These are phyloP conservation scores for Salvia hispanica DNA, from an alignment of 257 asterid species.

Conservation along the genomic window DNA sequence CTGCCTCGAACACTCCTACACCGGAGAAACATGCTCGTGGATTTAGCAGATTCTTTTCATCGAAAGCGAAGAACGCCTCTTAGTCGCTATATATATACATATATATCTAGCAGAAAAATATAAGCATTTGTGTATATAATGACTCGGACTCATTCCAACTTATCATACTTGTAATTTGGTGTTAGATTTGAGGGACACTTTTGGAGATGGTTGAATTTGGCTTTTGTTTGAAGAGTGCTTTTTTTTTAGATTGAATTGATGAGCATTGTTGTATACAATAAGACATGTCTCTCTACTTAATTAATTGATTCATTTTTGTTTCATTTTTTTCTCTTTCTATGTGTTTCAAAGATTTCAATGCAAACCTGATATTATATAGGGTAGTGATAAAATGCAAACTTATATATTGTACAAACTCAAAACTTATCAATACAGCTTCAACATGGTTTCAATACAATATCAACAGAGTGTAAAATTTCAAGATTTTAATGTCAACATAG, in stretches of 20 bases:
- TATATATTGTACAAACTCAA: too few relatives aligned
- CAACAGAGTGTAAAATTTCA: too few relatives aligned
- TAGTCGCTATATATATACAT: conserved; percentile 34
- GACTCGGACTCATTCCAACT: conserved; percentile 17
- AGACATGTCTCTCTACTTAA: conserved; percentile 14
- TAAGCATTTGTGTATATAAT: conserved; percentile 46
- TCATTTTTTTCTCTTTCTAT: not conserved
- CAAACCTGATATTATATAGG: not conserved
- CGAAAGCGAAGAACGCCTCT: conserved; percentile 55
- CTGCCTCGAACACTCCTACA: conserved; percentile 59
- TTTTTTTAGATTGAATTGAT: conserved; percentile 22
- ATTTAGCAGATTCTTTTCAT: conserved; percentile 80
- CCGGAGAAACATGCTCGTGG: conserved; percentile 83
- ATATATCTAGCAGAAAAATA: conserved; percentile 33
- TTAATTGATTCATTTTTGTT: conserved; percentile 34
- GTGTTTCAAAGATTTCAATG: too few relatives aligned
- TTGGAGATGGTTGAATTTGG: not conserved
- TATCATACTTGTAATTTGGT: conserved; percentile 31
- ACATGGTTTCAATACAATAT: too few relatives aligned
- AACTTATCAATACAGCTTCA: too few relatives aligned
- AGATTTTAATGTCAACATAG: too few relatives aligned
- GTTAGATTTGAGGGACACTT: conserved; percentile 32
- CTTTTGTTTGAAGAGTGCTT: conserved; percentile 14
- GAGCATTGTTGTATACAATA: conserved; percentile 19
- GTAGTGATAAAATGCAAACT: too few relatives aligned